Base-by-base conservation (phyloP, 2,329 filamentous ascomycete species). In the Fusarium lyarnte region DNA sequence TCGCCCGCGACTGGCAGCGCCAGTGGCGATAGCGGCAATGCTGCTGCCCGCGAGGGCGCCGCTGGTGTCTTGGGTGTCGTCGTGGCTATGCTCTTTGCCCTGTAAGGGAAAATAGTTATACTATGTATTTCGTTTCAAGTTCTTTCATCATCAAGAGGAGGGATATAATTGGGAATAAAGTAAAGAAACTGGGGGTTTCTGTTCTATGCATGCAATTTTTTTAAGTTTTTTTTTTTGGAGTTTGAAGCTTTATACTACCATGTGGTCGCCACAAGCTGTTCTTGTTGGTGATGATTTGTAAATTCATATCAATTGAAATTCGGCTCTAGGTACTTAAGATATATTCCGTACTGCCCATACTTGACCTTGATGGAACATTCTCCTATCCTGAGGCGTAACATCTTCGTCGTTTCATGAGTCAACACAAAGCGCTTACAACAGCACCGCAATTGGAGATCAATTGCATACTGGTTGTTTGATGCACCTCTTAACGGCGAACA, bases 21-120 rank as follows among this genome's bases (percentile, higher is more conserved):
- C 9, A n/a, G 41, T 17, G 42, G 31, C 8, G 51, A 27, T 31
- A 61, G 39, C 25, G 47, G 52, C 21, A 73, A 59, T 21, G 58
- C 41, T 65, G 71, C 67, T 54, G 47, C 67, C 39, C 67, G 63
- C 21, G 73, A 62, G 58, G 63, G 52, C 33, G 66, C 74, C 17
- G 66, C 66, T 36, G 71, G 78, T 39, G 25, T 80, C 23, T 38
- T 79, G 16, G 79, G 79, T 51, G 77, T 78, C 10, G 68, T 72
- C 12, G 53, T 78, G 59, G 79, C 78, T 33, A 63, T 80, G 72
- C 52, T 79, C 21, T 58, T 78, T 51, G 79, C 78, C 58, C 66
- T 81, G 29, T 81, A 73, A 76, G 25, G 23, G 27, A 27, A 42
- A 23, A 35, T 21, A 14, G 21, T 29, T 23, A 38, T 31, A 13